A percentile compares a stretch with the other conserved stretches of the same genome.
Evolutionary conservation across 352 stramenopile genomes (phyloP).

Genomic region (Aphanomyces astaci): DNA sequence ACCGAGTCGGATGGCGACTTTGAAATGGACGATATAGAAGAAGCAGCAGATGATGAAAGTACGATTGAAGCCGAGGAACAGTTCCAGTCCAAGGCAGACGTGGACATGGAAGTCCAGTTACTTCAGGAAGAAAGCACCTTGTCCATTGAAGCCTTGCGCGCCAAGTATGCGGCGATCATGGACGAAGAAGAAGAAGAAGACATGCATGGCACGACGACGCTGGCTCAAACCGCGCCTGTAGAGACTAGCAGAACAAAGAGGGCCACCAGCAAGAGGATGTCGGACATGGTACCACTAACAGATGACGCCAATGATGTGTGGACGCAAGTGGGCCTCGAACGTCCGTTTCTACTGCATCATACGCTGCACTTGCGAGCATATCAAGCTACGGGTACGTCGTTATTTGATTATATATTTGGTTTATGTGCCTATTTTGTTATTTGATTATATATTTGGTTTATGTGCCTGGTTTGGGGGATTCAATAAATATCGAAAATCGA

Average conservation of each 20-base stretch:
- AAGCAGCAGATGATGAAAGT: constrained; percentile 59
- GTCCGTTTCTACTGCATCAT: constrained; percentile 61
- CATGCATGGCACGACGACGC: neutral
- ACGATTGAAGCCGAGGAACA: constrained; percentile 76
- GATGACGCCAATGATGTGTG: constrained; percentile 3
- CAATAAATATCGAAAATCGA: too few relatives aligned
- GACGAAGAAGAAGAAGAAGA: constrained; percentile 3
- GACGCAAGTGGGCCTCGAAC: constrained; percentile 17
- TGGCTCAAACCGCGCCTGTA: neutral
- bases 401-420: too few relatives aligned
- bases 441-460: too few relatives aligned
- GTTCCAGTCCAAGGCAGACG: constrained; percentile 27
- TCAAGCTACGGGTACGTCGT: constrained; percentile 40
- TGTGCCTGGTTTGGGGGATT: too few relatives aligned
- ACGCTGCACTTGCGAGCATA: constrained; percentile 65
- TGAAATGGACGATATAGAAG: constrained; percentile 28
- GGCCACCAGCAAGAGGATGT: neutral
- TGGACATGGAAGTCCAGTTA: constrained; percentile 57
- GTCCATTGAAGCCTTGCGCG: constrained; percentile 78
- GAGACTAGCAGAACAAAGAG: neutral
- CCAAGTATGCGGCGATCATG: constrained; percentile 38
- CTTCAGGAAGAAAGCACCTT: constrained; percentile 82
- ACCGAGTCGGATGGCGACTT: constrained; percentile 30
- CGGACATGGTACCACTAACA: neutral
- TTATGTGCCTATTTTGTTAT: too few relatives aligned